phyloP scores from a whole-genome alignment of 805 yeast species.

The Starmerella davenportii region DNA sequence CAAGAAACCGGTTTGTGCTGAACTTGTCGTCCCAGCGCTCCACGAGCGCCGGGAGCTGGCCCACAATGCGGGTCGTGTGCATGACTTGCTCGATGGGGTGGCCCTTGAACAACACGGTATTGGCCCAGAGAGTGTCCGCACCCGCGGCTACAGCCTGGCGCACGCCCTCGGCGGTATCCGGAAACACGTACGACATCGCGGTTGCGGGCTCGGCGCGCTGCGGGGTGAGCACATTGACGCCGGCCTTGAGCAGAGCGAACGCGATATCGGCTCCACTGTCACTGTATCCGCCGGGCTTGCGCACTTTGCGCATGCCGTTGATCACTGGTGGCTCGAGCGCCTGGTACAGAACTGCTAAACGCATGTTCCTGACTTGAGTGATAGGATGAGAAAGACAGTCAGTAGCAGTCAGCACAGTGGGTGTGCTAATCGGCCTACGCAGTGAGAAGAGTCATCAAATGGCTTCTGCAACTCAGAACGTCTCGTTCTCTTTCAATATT shows the following conservation, averaged over 20 bases:
- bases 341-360: not conserved
- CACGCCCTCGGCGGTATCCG: constrained; percentile 2
- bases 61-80: not conserved
- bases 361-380: not conserved
- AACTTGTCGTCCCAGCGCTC: constrained; percentile 1
- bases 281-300: not conserved
- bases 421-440: too few relatives aligned
- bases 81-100: constrained; percentile 2
- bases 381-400: too few relatives aligned
- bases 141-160: not conserved
- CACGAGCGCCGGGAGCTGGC: constrained; percentile 1
- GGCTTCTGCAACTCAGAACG: too few relatives aligned
- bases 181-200: not conserved
- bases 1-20: not conserved
- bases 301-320: not conserved
- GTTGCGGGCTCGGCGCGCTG: not conserved
- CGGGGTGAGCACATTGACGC: constrained; percentile 1
- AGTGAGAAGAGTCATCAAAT: too few relatives aligned
- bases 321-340: not conserved
- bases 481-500: too few relatives aligned
- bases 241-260: not conserved
- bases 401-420: too few relatives aligned
- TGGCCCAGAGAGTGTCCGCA: constrained; percentile 1
- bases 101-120: constrained; percentile 1
- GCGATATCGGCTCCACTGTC: constrained; percentile 2